A percentile compares a stretch with the other conserved stretches of the same genome.
Evolutionary conservation across 768 basidiomycete species (phyloP).

Genomic region (Mycena albidolilacea): DNA sequence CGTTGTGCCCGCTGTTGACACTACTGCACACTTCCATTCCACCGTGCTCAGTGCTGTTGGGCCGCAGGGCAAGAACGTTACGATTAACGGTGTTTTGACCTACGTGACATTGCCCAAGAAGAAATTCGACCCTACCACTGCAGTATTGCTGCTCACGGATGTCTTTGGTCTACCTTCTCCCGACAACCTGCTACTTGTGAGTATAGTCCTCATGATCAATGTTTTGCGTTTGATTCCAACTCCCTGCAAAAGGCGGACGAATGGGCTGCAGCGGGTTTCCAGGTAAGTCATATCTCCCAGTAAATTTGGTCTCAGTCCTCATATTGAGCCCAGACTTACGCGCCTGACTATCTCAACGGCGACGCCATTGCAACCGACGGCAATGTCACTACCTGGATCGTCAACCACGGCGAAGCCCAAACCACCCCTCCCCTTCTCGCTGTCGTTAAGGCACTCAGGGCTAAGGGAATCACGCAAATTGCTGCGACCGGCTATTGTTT

Average conservation of each 20-base stretch:
- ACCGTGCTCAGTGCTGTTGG: not conserved
- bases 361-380: conserved; percentile 26
- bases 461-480: conserved; percentile 51
- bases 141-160: conserved; percentile 37
- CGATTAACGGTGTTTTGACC: conserved; percentile 39
- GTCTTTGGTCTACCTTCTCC: conserved; percentile 38
- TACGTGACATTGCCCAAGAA: conserved; percentile 36
- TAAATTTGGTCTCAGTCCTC: too few relatives aligned
- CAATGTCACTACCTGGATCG: conserved; percentile 49
- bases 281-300: not conserved
- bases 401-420: conserved; percentile 46
- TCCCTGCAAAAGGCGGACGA: conserved; percentile 32
- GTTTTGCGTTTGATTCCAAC: not conserved
- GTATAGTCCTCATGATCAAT: not conserved
- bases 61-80: conserved; percentile 35
- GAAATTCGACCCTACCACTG: conserved; percentile 28
- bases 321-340: conserved; percentile 20
- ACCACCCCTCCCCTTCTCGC: conserved; percentile 50
- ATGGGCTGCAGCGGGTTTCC: conserved; percentile 40
- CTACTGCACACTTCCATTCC: conserved; percentile 17
- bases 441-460: conserved; percentile 51
- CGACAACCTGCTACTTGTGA: conserved; percentile 35
- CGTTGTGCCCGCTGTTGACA: conserved; percentile 17
- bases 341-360: conserved; percentile 37
- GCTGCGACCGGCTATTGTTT: conserved; percentile 56